These are phyloP conservation scores for Pisolithus microcarpus DNA, from an alignment of 768 basidiomycete species.

Conservation along the genomic window DNA sequence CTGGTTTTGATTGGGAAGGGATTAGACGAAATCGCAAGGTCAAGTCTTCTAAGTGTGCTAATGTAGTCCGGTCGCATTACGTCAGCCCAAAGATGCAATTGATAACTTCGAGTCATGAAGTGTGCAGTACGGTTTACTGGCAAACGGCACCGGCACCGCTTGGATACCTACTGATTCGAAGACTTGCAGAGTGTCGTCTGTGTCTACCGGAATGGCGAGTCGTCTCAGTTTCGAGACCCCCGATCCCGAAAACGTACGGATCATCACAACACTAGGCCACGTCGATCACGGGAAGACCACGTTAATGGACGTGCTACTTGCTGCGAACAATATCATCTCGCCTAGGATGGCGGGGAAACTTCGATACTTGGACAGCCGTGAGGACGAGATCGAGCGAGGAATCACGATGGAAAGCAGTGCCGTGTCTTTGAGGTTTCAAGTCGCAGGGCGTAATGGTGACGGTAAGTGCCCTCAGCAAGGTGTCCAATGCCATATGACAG, in stretches of 20 bases:
- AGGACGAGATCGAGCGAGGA: constrained; percentile 95
- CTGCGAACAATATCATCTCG: constrained; percentile 97
- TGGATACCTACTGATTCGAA: too few relatives aligned
- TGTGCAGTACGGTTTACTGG: too few relatives aligned
- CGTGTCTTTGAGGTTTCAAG: constrained; percentile 82
- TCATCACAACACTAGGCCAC: constrained; percentile 81
- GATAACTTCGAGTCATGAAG: too few relatives aligned
- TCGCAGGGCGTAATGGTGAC: constrained; percentile 52
- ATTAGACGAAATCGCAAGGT: constrained; percentile 47
- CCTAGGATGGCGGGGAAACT: constrained; percentile 92
- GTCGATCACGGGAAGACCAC: constrained; percentile 97
- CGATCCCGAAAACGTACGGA: constrained; percentile 49
- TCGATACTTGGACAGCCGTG: constrained; percentile 89
- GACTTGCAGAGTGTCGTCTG: too few relatives aligned
- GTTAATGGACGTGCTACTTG: constrained; percentile 89
- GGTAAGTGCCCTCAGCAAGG: constrained; percentile 39
- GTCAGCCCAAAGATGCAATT: too few relatives aligned
- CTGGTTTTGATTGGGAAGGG: constrained; percentile 85
- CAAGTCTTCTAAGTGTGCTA: constrained; percentile 39
- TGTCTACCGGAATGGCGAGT: constrained; percentile 13
- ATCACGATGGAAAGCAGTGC: constrained; percentile 99
- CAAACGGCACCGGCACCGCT: too few relatives aligned
- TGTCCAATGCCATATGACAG: constrained; percentile 20
- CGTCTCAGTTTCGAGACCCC: constrained; percentile 15
- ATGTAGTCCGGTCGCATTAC: neutral